phyloP scores from a whole-genome alignment of 208 protist species.

The Acanthamoeba lenticulata region DNA sequence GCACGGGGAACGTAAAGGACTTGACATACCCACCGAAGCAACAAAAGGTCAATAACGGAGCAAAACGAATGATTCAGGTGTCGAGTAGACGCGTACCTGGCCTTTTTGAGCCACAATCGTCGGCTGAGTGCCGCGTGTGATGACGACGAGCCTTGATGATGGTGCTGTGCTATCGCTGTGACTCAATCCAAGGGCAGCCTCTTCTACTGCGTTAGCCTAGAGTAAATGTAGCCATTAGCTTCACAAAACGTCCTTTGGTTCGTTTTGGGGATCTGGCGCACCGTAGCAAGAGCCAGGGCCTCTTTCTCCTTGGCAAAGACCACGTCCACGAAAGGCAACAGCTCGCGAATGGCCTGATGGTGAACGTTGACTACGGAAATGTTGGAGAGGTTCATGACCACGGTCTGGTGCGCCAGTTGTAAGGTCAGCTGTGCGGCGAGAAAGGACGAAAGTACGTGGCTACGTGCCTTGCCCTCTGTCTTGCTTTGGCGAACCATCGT shows the following conservation, averaged over 20 bases:
- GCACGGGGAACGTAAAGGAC: constrained; percentile 82
- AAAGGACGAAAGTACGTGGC: not conserved
- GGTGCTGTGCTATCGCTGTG: too few relatives aligned
- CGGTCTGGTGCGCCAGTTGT: not conserved
- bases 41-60: not conserved
- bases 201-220: too few relatives aligned
- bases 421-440: not conserved
- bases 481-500: not conserved
- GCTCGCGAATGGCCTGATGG: not conserved
- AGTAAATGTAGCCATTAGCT: too few relatives aligned
- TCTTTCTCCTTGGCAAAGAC: constrained; percentile 41
- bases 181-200: too few relatives aligned
- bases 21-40: too few relatives aligned
- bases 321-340: not conserved
- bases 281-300: not conserved
- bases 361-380: constrained; percentile 4
- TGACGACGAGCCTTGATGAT: constrained; percentile 81
- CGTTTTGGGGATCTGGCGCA: not conserved
- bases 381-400: constrained; percentile 1
- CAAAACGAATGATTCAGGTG: too few relatives aligned
- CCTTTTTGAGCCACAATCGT: too few relatives aligned
- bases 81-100: too few relatives aligned
- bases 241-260: constrained; percentile 82
- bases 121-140: too few relatives aligned
- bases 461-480: not conserved